Conservation (phyloP, 805 yeast species). For the Brettanomyces sp. region DNA sequence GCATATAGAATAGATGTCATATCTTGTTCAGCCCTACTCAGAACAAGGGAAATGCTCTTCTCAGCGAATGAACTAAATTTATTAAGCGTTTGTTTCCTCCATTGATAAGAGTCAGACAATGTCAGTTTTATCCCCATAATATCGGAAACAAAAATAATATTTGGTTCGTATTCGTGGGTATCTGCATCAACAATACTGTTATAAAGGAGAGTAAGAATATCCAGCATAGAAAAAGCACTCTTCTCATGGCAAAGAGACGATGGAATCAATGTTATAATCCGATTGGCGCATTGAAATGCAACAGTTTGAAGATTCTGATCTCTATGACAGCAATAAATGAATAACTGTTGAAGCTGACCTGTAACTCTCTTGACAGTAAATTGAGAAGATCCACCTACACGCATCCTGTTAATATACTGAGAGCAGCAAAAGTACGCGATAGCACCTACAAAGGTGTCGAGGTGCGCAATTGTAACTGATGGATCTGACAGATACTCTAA, state of each 20-base stretch:
- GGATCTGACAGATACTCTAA: slow-evolving; percentile 82
- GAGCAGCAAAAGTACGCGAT: slow-evolving; percentile 52
- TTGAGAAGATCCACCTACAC: slow-evolving; percentile 41
- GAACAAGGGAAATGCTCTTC: slow-evolving; percentile 55
- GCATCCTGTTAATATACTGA: slow-evolving; percentile 44
- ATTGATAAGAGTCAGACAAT: slow-evolving; percentile 65
- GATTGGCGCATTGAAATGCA: slow-evolving; percentile 70
- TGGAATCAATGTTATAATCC: slow-evolving; percentile 58
- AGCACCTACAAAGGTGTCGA: slow-evolving; percentile 58
- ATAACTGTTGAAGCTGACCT: slow-evolving; percentile 56
- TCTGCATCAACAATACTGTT: slow-evolving; percentile 79
- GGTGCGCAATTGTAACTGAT: slow-evolving; percentile 55
- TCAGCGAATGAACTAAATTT: slow-evolving; percentile 49
- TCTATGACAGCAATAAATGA: slow-evolving; percentile 71
- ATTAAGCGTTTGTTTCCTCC: slow-evolving; percentile 64
- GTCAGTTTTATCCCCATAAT: slow-evolving; percentile 39
- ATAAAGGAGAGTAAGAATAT: slow-evolving; percentile 67
- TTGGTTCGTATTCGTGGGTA: slow-evolving; percentile 76
- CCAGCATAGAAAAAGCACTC: slow-evolving; percentile 71
- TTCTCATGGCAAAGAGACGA: slow-evolving; percentile 67
- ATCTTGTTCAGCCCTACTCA: slow-evolving; percentile 58
- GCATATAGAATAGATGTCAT: slow-evolving; percentile 71
- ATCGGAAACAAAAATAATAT: slow-evolving; percentile 45
- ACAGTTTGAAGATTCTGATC: slow-evolving; percentile 64
- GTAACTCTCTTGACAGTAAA: slow-evolving; percentile 56